These are phyloP conservation scores for Glonium stellatum DNA, from an alignment of 495 filamentous ascomycete genomes.

Conservation along the genomic window DNA sequence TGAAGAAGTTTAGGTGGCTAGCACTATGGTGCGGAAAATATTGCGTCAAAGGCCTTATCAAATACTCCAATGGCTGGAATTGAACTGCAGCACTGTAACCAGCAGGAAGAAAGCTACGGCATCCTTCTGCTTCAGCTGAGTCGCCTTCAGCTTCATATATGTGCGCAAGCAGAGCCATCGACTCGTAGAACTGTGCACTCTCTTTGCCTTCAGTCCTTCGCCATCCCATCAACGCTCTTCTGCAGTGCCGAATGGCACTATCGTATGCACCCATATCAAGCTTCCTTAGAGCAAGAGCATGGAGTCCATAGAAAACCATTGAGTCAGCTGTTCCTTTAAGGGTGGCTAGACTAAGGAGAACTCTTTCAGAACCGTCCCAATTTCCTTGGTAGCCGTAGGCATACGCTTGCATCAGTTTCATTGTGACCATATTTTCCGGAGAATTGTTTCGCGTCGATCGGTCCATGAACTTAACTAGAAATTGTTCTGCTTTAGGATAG, in stretches of 20 bases:
- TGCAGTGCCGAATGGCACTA: background rate
- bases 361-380: background rate
- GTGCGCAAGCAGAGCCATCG: background rate
- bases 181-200: background rate
- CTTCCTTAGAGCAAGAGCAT: background rate
- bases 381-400: background rate
- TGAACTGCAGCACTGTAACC: background rate
- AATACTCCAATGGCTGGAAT: background rate
- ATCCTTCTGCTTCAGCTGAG: background rate
- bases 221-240: background rate
- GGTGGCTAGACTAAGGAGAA: background rate
- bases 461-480: background rate
- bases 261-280: background rate
- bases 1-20: no score
- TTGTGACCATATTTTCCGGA: background rate
- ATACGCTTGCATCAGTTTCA: background rate
- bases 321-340: background rate
- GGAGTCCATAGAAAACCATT: background rate
- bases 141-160: background rate
- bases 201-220: background rate
- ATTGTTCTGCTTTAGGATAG: constrained; percentile 1
- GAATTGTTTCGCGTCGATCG: background rate
- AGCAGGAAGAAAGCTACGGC: background rate
- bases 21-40: background rate
- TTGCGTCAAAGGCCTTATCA: background rate